phyloP scores from a whole-genome alignment of 306 rosid genomes.

The Rosa lucieae region DNA sequence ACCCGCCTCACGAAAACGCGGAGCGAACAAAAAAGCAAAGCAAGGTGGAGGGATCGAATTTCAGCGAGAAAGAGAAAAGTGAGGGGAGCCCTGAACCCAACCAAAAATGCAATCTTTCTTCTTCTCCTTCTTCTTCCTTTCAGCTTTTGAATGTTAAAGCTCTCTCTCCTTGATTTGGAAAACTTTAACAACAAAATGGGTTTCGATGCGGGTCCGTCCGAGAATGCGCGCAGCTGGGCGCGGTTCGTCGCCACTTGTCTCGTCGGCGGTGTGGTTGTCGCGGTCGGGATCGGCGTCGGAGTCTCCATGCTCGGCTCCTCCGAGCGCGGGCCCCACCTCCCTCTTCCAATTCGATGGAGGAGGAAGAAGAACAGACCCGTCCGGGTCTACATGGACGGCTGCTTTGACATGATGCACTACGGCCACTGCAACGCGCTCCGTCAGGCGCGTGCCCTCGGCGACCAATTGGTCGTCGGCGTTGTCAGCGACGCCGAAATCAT shows the following conservation, averaged over 20 bases:
- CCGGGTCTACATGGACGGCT: conserved; percentile 57
- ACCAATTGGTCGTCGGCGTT: conserved; percentile 58
- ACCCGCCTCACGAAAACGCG: conserved; percentile 7
- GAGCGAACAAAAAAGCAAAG: background rate
- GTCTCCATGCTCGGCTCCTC: conserved; percentile 43
- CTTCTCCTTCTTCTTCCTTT: background rate
- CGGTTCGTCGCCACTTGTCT: conserved; percentile 58
- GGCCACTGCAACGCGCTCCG: conserved; percentile 73
- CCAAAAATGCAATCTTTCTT: background rate
- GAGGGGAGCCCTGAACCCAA: conserved; percentile 8
- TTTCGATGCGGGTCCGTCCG: conserved; percentile 36
- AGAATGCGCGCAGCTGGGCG: conserved; percentile 37
- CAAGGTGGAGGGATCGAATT: background rate
- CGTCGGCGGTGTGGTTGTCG: conserved; percentile 59
- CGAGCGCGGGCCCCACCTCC: conserved; percentile 23
- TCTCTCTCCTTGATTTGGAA: background rate
- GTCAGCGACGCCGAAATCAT: conserved; percentile 59
- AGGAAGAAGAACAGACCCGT: conserved; percentile 63
- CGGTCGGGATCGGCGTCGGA: conserved; percentile 37
- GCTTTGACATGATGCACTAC: conserved; percentile 72
- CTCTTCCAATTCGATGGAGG: conserved; percentile 37
- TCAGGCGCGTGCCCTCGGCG: conserved; percentile 67
- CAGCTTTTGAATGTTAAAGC: background rate
- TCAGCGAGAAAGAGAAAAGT: conserved; percentile 4
- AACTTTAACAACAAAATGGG: conserved; percentile 26